Base-by-base conservation (phyloP, 2,329 filamentous ascomycete genomes). In the Lachnellula occidentalis region DNA sequence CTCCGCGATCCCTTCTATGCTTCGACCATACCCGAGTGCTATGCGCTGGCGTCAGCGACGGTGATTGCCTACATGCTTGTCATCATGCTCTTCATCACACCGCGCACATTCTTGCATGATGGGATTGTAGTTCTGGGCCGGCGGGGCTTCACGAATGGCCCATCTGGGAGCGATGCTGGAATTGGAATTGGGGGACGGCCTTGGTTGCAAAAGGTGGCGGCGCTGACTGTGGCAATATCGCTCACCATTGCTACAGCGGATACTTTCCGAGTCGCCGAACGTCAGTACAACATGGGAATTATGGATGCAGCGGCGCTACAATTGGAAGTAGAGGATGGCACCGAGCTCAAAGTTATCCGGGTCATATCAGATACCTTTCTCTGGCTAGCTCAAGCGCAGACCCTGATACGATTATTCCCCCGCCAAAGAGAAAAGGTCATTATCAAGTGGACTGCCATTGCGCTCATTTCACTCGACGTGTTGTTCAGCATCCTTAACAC, bases 381-480 rank as follows among this genome's bases (percentile, higher is more conserved):
- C 31, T 97, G 94, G 92, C 83, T 99, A 39, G 94, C 94, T 1
- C 94, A 99, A 72, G 92, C 95, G 1, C 94, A 99, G 74, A 99
- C 94, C 0, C 74, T 99, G 55, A 97, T 97, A 64, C 87, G 94
- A 51, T 78, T 99, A 1, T 99, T 99, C 64, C 94, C 94, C 7
- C 89, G 94, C 34, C 92, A 97, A 67, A 89, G 95, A 67, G 94
- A 99, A 73, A 97, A 97, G 73, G 86, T 97, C 50, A 89, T 97
- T 62, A 99, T 99, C 74, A 97, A 97, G 74, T 99, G 92, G 92
- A 90, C 92, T 15, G 94, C 92, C 1, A 96, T 97, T 68, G 91
- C 88, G 3, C 81, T 99, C 54, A 96, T 99, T 66, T 82, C 90
- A 0, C 79, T 96, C 56, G 92, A 97, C 69, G 86, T 92, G 43